Percentiles rank a stretch among this genome's conserved stretches.
Evolutionary conservation across 1,139 yeast genomes (phyloP).

Genomic region (Yamadazyma atlantica): DNA sequence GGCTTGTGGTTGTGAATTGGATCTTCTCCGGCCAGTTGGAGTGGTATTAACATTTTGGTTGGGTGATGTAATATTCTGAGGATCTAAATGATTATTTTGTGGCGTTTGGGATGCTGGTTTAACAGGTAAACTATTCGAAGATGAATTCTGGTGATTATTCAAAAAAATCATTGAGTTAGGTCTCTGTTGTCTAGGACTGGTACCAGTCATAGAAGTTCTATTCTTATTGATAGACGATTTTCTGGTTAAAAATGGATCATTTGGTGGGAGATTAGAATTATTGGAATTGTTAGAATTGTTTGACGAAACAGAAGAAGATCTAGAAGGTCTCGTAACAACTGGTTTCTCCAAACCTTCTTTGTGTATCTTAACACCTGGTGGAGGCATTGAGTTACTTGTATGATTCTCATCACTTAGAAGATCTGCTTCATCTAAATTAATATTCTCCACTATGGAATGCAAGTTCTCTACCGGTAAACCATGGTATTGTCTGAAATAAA

Average conservation of each 20-base stretch:
- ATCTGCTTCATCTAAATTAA: background rate
- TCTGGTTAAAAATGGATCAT: constrained; percentile 11
- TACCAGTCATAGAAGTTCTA: constrained; percentile 16
- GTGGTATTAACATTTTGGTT: constrained; percentile 4
- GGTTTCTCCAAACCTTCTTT: constrained; percentile 18
- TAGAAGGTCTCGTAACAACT: constrained; percentile 24
- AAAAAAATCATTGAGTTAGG: constrained; percentile 30
- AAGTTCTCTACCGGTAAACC: constrained; percentile 2
- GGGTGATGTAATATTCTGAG: background rate
- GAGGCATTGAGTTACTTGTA: constrained; percentile 2
- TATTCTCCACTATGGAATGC: background rate
- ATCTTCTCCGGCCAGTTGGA: constrained; percentile 29
- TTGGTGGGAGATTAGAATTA: constrained; percentile 3
- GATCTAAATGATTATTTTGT: background rate
- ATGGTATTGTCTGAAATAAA: constrained; percentile 36
- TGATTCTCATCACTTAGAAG: constrained; percentile 5
- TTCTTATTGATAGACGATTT: constrained; percentile 20
- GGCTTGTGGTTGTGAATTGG: constrained; percentile 39
- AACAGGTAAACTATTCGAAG: constrained; percentile 15
- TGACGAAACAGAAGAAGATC: constrained; percentile 27
- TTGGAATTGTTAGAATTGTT: constrained; percentile 15
- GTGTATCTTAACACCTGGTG: background rate
- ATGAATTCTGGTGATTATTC: constrained; percentile 20
- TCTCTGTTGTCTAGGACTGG: constrained; percentile 19
- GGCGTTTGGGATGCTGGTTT: constrained; percentile 3